These are phyloP conservation scores for Penicillium sp. DNA, from an alignment of 2,329 filamentous ascomycete species.

Conservation along the genomic window DNA sequence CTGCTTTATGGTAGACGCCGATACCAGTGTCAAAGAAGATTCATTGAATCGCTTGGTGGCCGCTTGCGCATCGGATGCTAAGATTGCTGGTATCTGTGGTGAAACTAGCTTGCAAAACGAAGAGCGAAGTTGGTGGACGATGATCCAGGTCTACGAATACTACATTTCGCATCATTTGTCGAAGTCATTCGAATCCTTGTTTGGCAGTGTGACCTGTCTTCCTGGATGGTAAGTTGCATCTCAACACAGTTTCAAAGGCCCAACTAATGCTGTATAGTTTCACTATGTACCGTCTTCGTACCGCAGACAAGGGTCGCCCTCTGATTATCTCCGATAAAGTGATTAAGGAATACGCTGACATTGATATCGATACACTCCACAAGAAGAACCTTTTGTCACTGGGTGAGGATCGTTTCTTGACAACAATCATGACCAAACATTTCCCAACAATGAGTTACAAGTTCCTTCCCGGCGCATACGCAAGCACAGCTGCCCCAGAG, in stretches of 20 bases:
- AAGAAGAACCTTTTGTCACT: constrained; percentile 91
- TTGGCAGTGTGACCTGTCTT: constrained; percentile 97
- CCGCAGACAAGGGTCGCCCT: constrained; percentile 89
- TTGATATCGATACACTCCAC: constrained; percentile 89
- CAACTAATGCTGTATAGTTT: constrained; percentile 67
- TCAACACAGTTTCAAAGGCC: not conserved
- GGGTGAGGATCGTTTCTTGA: constrained; percentile 95
- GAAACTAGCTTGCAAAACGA: constrained; percentile 97
- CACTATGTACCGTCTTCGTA: constrained; percentile 96
- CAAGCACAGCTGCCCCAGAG: constrained; percentile 89
- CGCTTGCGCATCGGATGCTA: constrained; percentile 87
- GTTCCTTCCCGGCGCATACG: constrained; percentile 90
- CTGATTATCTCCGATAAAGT: constrained; percentile 89
- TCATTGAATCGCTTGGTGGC: constrained; percentile 90
- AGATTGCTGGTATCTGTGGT: constrained; percentile 96
- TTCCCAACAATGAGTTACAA: constrained; percentile 96
- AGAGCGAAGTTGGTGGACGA: constrained; percentile 95
- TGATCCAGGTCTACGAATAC: constrained; percentile 99
- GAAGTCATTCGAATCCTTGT: constrained; percentile 96
- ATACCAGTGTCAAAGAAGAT: constrained; percentile 91
- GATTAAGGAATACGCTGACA: constrained; percentile 85
- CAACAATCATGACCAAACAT: constrained; percentile 96
- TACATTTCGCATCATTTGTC: constrained; percentile 97
- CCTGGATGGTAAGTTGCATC: constrained; percentile 84
- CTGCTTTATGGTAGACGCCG: constrained; percentile 94